Conservation (phyloP, 257 asterid species). For the Ophiorrhiza pumila region DNA sequence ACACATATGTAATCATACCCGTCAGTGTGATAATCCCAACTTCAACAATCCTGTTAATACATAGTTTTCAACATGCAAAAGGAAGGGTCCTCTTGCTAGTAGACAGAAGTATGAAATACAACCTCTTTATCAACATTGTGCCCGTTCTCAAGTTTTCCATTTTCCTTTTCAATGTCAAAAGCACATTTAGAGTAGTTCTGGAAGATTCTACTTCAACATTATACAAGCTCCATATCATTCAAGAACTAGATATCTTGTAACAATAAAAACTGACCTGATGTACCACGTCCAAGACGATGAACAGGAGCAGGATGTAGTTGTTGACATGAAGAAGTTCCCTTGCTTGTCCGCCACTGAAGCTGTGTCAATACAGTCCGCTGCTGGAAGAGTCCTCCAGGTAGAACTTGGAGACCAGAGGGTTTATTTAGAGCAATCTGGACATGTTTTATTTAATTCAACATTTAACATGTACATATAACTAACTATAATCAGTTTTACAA, state of each 20-base stretch:
- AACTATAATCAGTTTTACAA: no score
- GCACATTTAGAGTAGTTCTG: background rate
- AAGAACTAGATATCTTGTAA: slow-evolving; percentile 18
- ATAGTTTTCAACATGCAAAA: background rate
- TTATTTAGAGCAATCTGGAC: slow-evolving; percentile 82
- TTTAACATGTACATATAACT: background rate
- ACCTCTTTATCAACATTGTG: background rate
- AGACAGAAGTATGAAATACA: background rate
- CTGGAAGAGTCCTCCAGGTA: slow-evolving; percentile 95
- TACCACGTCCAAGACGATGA: slow-evolving; percentile 98
- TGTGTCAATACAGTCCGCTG: slow-evolving; percentile 90
- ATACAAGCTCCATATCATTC: background rate
- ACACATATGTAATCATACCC: background rate
- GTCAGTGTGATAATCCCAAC: background rate
- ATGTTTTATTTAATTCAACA: slow-evolving; percentile 13
- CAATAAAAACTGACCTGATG: slow-evolving; percentile 62
- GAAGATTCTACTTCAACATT: background rate
- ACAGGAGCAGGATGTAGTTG: slow-evolving; percentile 79
- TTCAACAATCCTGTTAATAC: background rate
- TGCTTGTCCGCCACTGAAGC: slow-evolving; percentile 62
- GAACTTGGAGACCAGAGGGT: slow-evolving; percentile 93
- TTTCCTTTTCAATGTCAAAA: background rate
- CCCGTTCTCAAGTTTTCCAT: background rate
- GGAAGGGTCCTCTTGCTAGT: background rate
- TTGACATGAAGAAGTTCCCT: slow-evolving; percentile 29